Conservation (phyloP, 208 protist species). For the Leishmania aethiopica region DNA sequence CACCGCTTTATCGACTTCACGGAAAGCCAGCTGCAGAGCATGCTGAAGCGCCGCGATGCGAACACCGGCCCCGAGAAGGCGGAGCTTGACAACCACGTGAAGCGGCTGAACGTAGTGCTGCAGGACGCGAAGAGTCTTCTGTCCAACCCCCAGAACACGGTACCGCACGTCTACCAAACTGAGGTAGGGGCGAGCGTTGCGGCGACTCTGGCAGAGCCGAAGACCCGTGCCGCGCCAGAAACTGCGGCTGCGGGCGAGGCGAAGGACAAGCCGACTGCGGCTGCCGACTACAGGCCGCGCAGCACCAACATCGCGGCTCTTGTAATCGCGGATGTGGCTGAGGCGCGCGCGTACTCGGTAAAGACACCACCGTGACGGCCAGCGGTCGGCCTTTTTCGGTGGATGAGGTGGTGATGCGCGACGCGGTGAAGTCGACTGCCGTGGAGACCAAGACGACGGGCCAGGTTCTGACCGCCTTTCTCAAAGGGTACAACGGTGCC, state of each 20-base stretch:
- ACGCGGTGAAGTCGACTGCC: slow-evolving; percentile 14
- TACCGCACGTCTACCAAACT: slow-evolving; percentile 42
- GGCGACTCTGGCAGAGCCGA: background rate
- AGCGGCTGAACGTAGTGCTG: slow-evolving; percentile 39
- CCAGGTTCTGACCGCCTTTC: slow-evolving; percentile 36
- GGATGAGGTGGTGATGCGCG: slow-evolving; percentile 43
- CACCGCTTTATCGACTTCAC: slow-evolving; percentile 66
- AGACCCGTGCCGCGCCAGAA: background rate
- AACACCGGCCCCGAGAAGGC: slow-evolving; percentile 31
- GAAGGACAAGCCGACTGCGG: background rate
- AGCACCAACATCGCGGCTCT: slow-evolving; percentile 37
- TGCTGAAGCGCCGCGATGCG: slow-evolving; percentile 25
- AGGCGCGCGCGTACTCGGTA: slow-evolving; percentile 30
- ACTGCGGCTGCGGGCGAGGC: background rate
- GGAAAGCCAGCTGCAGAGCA: slow-evolving; percentile 25
- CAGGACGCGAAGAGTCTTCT: slow-evolving; percentile 43
- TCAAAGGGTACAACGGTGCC: slow-evolving; percentile 58
- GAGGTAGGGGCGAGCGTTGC: slow-evolving; percentile 6
- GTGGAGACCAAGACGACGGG: slow-evolving; percentile 33
- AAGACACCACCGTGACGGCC: slow-evolving; percentile 25
- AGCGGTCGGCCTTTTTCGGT: slow-evolving; percentile 35
- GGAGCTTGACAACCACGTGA: slow-evolving; percentile 31
- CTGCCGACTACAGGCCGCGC: slow-evolving; percentile 16
- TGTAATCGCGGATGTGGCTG: slow-evolving; percentile 29
- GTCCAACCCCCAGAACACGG: slow-evolving; percentile 38